Evolutionary conservation across 2,329 filamentous ascomycete genomes (phyloP).

Genomic region (Trichoderma pleuroti): DNA sequence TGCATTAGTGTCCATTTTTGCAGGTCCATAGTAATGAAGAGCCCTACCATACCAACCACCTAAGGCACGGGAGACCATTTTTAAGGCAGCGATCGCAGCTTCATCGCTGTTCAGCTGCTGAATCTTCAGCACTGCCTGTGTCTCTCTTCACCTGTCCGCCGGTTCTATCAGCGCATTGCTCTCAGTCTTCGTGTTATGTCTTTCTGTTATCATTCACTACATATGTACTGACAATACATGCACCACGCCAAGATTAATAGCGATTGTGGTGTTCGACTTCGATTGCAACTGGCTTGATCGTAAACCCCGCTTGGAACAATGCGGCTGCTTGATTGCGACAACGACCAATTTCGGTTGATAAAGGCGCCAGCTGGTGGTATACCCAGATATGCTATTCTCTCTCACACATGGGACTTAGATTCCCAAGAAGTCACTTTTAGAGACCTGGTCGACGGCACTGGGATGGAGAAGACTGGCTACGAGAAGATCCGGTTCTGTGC

Average conservation of each 20-base stretch:
- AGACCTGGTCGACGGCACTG: slow-evolving; percentile 1
- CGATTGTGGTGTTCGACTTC: not conserved
- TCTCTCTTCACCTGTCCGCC: not conserved
- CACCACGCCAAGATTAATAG: not conserved
- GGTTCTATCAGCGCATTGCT: not conserved
- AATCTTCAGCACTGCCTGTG: not conserved
- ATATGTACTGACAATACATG: not conserved
- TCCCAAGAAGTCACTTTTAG: slow-evolving; percentile 14
- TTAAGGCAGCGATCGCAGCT: not conserved
- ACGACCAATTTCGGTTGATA: not conserved
- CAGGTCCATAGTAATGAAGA: not conserved
- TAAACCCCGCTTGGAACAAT: not conserved
- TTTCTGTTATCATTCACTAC: not conserved
- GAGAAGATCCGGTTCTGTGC: slow-evolving; percentile 20
- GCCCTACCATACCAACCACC: not conserved
- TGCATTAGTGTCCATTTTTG: not conserved
- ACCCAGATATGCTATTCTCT: slow-evolving; percentile 20
- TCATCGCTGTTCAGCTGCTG: not conserved
- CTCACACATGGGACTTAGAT: slow-evolving; percentile 20
- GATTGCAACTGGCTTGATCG: not conserved
- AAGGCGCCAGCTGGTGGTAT: not conserved
- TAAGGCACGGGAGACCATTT: not conserved
- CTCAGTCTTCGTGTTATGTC: not conserved
- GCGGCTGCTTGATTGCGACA: not conserved
- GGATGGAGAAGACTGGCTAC: slow-evolving; percentile 21